Percentiles rank a stretch among this genome's conserved stretches.
Evolutionary conservation across 75 land plant species (phyloP).

Genomic region (Selaginella tamariscina): DNA sequence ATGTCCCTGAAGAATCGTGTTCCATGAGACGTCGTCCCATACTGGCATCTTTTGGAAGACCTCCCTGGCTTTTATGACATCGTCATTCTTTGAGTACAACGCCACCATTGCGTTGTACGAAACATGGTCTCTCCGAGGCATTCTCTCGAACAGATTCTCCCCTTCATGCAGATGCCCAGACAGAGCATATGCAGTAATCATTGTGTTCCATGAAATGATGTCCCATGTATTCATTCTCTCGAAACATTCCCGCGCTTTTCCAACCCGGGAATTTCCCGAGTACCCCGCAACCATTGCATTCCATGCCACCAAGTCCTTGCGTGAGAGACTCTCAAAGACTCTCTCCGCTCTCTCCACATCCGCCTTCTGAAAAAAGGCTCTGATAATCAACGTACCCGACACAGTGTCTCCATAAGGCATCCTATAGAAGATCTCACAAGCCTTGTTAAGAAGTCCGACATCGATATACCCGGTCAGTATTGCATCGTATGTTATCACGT

Average conservation of each 20-base stretch:
- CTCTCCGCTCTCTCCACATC: not conserved
- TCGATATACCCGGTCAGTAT: not conserved
- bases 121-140: not conserved
- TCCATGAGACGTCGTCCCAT: not conserved
- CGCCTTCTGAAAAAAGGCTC: not conserved
- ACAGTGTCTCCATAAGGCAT: not conserved
- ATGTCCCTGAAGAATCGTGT: not conserved
- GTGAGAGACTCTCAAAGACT: not conserved
- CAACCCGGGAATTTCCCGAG: not conserved
- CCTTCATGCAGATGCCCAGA: not conserved
- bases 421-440: not conserved
- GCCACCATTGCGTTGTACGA: conserved; percentile 2
- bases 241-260: not conserved
- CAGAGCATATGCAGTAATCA: conserved; percentile 6
- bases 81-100: not conserved
- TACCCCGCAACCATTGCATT: conserved; percentile 2
- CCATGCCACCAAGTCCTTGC: not conserved
- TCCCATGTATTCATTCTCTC: not conserved
- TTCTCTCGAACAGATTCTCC: not conserved
- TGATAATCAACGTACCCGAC: not conserved
- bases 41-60: not conserved
- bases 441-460: not conserved
- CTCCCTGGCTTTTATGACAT: not conserved
- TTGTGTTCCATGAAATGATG: conserved; percentile 2
- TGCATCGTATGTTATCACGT: not conserved